phyloP scores from a whole-genome alignment of 2,329 filamentous ascomycete genomes.

The Knufia fluminis region DNA sequence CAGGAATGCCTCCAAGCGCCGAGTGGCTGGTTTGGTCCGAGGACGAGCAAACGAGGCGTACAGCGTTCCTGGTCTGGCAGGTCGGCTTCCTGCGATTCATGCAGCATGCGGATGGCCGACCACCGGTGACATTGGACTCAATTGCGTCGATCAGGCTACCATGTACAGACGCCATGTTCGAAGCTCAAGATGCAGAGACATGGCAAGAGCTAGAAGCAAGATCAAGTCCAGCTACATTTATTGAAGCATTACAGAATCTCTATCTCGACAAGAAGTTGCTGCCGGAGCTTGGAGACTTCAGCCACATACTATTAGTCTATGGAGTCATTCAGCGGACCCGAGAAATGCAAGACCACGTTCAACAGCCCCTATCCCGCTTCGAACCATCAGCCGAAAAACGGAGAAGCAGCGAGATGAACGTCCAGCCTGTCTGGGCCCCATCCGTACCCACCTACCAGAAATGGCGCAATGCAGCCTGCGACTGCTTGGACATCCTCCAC shows the following conservation, averaged over 20 bases:
- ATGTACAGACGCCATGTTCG: conserved; percentile 35
- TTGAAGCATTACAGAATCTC: conserved; percentile 33
- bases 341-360: conserved; percentile 38
- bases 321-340: conserved; percentile 42
- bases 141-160: conserved; percentile 30
- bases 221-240: conserved; percentile 5
- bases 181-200: conserved; percentile 26
- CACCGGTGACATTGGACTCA: conserved; percentile 30
- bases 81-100: conserved; percentile 35
- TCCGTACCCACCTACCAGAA: conserved; percentile 37
- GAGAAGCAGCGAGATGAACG: conserved; percentile 27
- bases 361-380: conserved; percentile 36
- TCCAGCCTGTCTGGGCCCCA: conserved; percentile 36
- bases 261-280: conserved; percentile 42
- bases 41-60: conserved; percentile 30
- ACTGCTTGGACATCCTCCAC: conserved; percentile 46
- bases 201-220: conserved; percentile 25
- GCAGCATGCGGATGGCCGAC: conserved; percentile 28
- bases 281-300: conserved; percentile 39
- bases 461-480: conserved; percentile 34
- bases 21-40: conserved; percentile 31
- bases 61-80: conserved; percentile 36
- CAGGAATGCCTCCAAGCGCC: conserved; percentile 11
- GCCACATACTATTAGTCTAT: conserved; percentile 41
- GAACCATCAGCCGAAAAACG: conserved; percentile 35